phyloP scores from a whole-genome alignment of 1,139 yeast species.

The Kluyveromyces marxianus region DNA sequence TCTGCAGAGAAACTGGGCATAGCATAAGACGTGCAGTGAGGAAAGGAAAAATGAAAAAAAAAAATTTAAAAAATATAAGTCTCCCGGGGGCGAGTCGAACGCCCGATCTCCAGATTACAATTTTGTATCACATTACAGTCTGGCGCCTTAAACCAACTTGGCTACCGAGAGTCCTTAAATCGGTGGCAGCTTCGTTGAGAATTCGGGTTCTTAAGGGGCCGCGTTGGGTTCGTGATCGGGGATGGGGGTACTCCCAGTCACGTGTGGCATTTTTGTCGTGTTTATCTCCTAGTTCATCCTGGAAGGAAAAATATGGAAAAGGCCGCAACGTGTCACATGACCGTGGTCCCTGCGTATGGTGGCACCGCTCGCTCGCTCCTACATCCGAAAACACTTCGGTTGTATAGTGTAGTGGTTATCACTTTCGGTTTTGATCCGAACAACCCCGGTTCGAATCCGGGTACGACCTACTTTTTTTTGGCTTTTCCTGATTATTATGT shows the following conservation, averaged over 20 bases:
- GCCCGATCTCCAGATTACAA: slow-evolving; percentile 24
- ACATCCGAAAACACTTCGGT: slow-evolving; percentile 23
- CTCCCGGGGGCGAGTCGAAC: slow-evolving; percentile 28
- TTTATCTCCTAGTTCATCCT: no score
- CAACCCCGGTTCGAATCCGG: slow-evolving; percentile 89
- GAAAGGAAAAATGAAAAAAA: background rate
- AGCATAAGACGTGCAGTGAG: background rate
- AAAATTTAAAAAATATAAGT: slow-evolving; percentile 10
- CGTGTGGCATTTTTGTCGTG: no score
- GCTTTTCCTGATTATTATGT: no score
- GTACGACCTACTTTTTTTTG: slow-evolving; percentile 49
- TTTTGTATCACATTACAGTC: slow-evolving; percentile 11
- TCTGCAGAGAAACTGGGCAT: no score
- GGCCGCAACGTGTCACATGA: background rate
- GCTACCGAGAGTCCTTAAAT: slow-evolving; percentile 17
- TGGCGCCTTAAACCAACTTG: slow-evolving; percentile 17
- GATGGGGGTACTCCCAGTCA: no score
- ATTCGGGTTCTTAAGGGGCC: no score
- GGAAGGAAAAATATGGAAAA: no score
- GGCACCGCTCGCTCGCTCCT: background rate
- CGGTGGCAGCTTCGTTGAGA: no score
- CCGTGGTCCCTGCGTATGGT: background rate
- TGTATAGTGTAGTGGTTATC: slow-evolving; percentile 49
- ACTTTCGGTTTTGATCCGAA: slow-evolving; percentile 56
- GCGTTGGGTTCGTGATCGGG: no score